Evolutionary conservation across 2,329 filamentous ascomycete species (phyloP).

Genomic region (Metarhizium humberi): DNA sequence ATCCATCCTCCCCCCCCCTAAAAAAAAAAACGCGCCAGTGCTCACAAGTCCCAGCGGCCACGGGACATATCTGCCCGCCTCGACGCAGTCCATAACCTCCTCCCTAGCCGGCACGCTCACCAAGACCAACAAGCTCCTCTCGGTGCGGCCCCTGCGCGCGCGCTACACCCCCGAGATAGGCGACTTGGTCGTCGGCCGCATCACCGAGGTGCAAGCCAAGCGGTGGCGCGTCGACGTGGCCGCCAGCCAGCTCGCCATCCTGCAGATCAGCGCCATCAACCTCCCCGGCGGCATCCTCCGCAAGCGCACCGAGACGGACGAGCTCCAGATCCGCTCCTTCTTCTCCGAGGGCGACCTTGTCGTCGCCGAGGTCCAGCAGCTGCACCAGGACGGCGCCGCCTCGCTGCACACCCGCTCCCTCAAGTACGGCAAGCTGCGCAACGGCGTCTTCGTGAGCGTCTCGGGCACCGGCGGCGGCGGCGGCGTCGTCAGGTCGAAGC

Average conservation of each 20-base stretch:
- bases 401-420: slow-evolving; percentile 82
- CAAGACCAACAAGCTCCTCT: slow-evolving; percentile 95
- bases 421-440: slow-evolving; percentile 91
- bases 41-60: slow-evolving; percentile 56
- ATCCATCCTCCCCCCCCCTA: not conserved
- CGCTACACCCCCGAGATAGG: slow-evolving; percentile 95
- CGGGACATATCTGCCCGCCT: slow-evolving; percentile 68
- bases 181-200: slow-evolving; percentile 87
- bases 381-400: slow-evolving; percentile 79
- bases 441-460: slow-evolving; percentile 81
- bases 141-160: slow-evolving; percentile 79
- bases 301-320: slow-evolving; percentile 87
- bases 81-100: slow-evolving; percentile 64
- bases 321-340: slow-evolving; percentile 94
- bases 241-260: slow-evolving; percentile 71
- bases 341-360: slow-evolving; percentile 92
- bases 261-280: slow-evolving; percentile 87
- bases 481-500: slow-evolving; percentile 72
- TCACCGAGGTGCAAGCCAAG: slow-evolving; percentile 86
- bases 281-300: slow-evolving; percentile 87
- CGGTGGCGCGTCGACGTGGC: slow-evolving; percentile 95
- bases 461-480: slow-evolving; percentile 75
- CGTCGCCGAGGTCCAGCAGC: slow-evolving; percentile 86
- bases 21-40: slow-evolving; percentile 1
- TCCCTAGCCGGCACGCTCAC: slow-evolving; percentile 85